phyloP scores from a whole-genome alignment of 177 flowering plant species.

The Vitis hybrid region DNA sequence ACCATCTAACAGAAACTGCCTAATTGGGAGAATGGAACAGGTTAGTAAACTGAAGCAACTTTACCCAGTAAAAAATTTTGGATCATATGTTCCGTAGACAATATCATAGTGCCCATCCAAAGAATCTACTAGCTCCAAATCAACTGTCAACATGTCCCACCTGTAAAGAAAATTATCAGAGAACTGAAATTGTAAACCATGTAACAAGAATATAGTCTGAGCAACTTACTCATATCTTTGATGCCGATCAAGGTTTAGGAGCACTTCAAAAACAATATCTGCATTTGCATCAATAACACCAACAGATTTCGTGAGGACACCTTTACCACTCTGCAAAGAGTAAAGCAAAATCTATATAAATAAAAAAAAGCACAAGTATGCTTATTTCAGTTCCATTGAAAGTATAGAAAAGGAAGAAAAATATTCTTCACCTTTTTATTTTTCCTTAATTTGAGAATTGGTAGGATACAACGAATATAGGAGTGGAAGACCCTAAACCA shows the following conservation, averaged over 20 bases:
- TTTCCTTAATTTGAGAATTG: too few relatives aligned
- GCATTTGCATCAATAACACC: conserved; percentile 80
- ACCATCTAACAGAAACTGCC: too few relatives aligned
- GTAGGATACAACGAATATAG: too few relatives aligned
- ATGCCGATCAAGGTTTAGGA: conserved; percentile 58
- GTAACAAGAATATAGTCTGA: conserved; percentile 5
- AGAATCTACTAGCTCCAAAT: conserved; percentile 78
- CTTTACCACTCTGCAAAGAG: conserved; percentile 56
- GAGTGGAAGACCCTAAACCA: too few relatives aligned
- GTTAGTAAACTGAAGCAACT: conserved; percentile 6
- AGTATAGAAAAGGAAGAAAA: background rate
- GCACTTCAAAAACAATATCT: conserved; percentile 79
- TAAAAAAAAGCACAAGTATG: too few relatives aligned
- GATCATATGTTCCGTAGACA: conserved; percentile 83
- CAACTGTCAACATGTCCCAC: conserved; percentile 90
- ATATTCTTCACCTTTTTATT: too few relatives aligned
- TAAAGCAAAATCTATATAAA: background rate
- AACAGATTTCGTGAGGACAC: conserved; percentile 77
- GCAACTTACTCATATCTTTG: conserved; percentile 82
- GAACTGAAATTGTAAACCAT: conserved; percentile 7
- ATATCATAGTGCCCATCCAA: conserved; percentile 85
- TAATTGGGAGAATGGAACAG: background rate
- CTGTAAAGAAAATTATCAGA: conserved; percentile 52
- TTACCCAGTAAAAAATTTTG: conserved; percentile 75
- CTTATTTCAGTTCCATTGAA: too few relatives aligned